Conservation (phyloP, 2,329 filamentous ascomycete genomes). For the Neofusicoccum sp. region DNA sequence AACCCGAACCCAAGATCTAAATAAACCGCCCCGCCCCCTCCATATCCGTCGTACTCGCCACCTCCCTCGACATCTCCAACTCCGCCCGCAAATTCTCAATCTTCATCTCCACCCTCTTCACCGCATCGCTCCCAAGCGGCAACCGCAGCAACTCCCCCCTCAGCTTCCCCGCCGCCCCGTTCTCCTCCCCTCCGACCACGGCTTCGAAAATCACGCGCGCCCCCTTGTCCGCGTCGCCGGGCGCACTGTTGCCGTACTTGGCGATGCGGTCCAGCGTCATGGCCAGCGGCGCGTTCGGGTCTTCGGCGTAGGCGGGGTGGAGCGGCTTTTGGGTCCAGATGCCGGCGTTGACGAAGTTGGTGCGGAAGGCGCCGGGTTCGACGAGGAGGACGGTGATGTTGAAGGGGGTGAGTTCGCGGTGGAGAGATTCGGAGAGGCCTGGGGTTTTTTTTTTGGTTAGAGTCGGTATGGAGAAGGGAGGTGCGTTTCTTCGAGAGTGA, state of each 20-base stretch:
- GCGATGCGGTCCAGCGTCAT: not conserved
- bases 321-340: constrained; percentile 25
- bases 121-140: not conserved
- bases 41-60: not conserved
- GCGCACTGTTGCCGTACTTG: constrained; percentile 24
- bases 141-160: not conserved
- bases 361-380: constrained; percentile 24
- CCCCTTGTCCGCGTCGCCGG: constrained; percentile 59
- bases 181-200: constrained; percentile 29
- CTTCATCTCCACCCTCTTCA: not conserved
- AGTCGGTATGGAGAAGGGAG: too few species aligned
- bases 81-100: not conserved
- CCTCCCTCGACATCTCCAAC: not conserved
- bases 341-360: constrained; percentile 20
- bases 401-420: not conserved
- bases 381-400: constrained; percentile 2
- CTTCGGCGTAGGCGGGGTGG: constrained; percentile 38
- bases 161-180: not conserved
- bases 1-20: not conserved
- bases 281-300: constrained; percentile 29
- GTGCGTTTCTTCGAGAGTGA: too few species aligned
- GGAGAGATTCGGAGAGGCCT: not conserved
- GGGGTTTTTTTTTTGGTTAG: too few species aligned
- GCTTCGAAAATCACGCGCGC: constrained; percentile 54
- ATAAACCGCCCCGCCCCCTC: not conserved